phyloP scores from a whole-genome alignment of 257 asterid species.

The Cynanchum wilfordii region DNA sequence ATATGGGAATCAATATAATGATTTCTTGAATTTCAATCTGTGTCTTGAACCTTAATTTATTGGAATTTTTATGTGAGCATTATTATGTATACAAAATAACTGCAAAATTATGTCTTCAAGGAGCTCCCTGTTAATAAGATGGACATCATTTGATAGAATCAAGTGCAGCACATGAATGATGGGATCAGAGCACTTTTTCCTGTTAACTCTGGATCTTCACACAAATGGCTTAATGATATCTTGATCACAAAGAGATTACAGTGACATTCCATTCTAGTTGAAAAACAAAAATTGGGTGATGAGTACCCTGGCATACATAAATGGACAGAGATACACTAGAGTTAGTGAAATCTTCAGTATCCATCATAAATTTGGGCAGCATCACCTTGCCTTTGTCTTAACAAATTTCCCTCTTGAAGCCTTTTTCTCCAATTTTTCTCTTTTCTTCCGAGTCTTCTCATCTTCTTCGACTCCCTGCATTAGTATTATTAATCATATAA shows the following conservation, averaged over 20 bases:
- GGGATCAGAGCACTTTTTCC: too few relatives aligned
- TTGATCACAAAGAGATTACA: neutral
- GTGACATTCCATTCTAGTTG: conserved; percentile 1
- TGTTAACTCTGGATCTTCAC: neutral
- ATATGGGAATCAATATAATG: neutral
- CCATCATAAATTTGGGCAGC: neutral
- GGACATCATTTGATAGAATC: too few relatives aligned
- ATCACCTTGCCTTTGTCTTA: conserved; percentile 2
- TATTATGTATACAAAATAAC: too few relatives aligned
- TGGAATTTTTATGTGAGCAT: too few relatives aligned
- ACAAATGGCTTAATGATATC: neutral
- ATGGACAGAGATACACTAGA: neutral
- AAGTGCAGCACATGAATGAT: too few relatives aligned
- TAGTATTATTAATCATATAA: neutral
- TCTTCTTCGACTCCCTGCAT: conserved; percentile 58
- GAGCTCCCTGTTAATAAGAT: too few relatives aligned
- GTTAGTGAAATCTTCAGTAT: neutral
- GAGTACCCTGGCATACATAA: neutral
- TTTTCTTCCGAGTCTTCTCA: conserved; percentile 76
- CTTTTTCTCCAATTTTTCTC: conserved; percentile 90
- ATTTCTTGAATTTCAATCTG: neutral
- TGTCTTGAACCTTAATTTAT: neutral
- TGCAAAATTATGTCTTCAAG: too few relatives aligned
- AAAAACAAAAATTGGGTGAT: neutral
- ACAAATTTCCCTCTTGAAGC: conserved; percentile 80